Conservation (phyloP, 2,329 filamentous ascomycete genomes). For the Fusarium subglutinans region DNA sequence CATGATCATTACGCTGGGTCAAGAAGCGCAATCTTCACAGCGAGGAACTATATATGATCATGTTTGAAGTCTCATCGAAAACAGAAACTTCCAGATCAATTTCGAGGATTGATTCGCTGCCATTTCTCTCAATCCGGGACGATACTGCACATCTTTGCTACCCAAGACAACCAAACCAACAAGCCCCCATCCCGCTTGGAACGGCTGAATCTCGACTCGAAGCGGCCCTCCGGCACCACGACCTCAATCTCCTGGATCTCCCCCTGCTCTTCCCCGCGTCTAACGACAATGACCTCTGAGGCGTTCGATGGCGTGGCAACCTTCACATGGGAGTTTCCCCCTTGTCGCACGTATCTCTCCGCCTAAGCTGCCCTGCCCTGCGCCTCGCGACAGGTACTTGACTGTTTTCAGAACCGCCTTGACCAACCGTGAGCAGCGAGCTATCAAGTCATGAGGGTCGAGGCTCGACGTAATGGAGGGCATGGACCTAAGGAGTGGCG, state of each 20-base stretch:
- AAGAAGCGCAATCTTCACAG: background rate
- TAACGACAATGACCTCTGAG: slow-evolving; percentile 27
- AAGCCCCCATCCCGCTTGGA: slow-evolving; percentile 5
- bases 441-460: slow-evolving; percentile 22
- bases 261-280: background rate
- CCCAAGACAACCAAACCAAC: background rate
- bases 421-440: slow-evolving; percentile 13
- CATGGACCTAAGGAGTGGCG: slow-evolving; percentile 4
- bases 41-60: background rate
- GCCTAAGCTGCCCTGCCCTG: background rate
- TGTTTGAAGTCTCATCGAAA: background rate
- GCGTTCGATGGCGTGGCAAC: slow-evolving; percentile 25
- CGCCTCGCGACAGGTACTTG: background rate
- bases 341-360: slow-evolving; percentile 10
- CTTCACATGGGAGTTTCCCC: background rate
- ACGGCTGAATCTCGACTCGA: slow-evolving; percentile 9
- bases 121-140: background rate
- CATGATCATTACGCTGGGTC: background rate
- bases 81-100: background rate
- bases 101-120: background rate
- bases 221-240: background rate
- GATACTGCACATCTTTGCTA: too few species aligned
- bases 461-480: slow-evolving; percentile 28
- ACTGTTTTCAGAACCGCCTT: slow-evolving; percentile 29
- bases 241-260: background rate